Conservation (phyloP, 2,329 filamentous ascomycete species). For the Chaetothyriales sp. region DNA sequence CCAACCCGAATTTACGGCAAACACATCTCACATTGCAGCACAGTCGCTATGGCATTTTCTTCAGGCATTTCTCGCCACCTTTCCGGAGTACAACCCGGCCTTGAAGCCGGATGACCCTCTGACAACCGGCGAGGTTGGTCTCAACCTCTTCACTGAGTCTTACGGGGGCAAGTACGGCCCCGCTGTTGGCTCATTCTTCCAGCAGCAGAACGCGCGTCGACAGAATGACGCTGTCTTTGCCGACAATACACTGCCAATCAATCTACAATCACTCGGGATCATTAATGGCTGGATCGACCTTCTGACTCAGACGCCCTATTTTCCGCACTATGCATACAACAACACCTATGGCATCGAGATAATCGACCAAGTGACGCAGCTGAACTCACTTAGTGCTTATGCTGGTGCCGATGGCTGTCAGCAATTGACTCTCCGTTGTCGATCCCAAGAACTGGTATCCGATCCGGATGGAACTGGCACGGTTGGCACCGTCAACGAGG, state of each 20-base stretch:
- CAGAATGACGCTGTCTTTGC: slow-evolving; percentile 34
- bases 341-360: slow-evolving; percentile 46
- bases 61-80: slow-evolving; percentile 40
- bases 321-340: slow-evolving; percentile 26
- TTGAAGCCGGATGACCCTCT: slow-evolving; percentile 23
- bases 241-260: slow-evolving; percentile 12
- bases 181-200: slow-evolving; percentile 42
- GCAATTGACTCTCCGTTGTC: slow-evolving; percentile 15
- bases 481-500: slow-evolving; percentile 13
- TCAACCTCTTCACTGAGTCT: slow-evolving; percentile 54
- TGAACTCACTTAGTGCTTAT: slow-evolving; percentile 16
- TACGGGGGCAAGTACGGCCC: slow-evolving; percentile 58
- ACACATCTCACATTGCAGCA: slow-evolving; percentile 43
- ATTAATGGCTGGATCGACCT: slow-evolving; percentile 57
- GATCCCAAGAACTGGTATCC: slow-evolving; percentile 10
- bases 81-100: slow-evolving; percentile 43
- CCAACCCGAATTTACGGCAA: slow-evolving; percentile 34
- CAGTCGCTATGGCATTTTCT: slow-evolving; percentile 47
- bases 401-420: slow-evolving; percentile 15
- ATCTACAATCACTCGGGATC: slow-evolving; percentile 48
- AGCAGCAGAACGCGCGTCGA: slow-evolving; percentile 46
- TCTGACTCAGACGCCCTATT: slow-evolving; percentile 36
- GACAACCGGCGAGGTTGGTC: slow-evolving; percentile 32
- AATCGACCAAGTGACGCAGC: slow-evolving; percentile 26
- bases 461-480: slow-evolving; percentile 16